Conservation (phyloP, 495 filamentous ascomycete species). For the Penicillium paradoxum region DNA sequence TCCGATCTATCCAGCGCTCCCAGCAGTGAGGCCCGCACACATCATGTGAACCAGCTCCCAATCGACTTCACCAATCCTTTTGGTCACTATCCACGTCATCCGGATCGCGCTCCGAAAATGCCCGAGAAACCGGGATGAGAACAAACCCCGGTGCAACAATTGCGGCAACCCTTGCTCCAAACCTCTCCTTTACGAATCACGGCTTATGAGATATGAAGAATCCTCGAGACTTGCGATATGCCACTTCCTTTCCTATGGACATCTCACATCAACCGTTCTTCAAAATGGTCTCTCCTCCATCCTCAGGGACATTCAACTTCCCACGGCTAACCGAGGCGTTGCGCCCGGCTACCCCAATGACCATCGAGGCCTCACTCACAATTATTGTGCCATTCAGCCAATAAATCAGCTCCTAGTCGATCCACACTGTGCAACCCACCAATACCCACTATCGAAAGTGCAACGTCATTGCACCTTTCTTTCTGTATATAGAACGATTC, state of each 20-base stretch:
- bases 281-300: not conserved
- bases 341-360: not conserved
- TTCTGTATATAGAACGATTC: not conserved
- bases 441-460: not conserved
- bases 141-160: not conserved
- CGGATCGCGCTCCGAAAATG: not conserved
- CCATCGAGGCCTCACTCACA: not conserved
- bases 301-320: not conserved
- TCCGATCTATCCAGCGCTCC: slow-evolving; percentile 29
- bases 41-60: slow-evolving; percentile 18
- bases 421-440: not conserved
- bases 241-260: not conserved
- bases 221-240: slow-evolving; percentile 9
- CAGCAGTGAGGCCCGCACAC: slow-evolving; percentile 32
- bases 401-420: not conserved
- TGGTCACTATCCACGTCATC: slow-evolving; percentile 8
- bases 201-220: slow-evolving; percentile 19
- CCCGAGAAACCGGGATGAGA: slow-evolving; percentile 12
- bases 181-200: slow-evolving; percentile 16
- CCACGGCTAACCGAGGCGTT: not conserved
- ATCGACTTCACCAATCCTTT: slow-evolving; percentile 29
- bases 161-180: not conserved
- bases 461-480: not conserved
- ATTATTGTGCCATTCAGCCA: not conserved
- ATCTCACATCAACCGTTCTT: not conserved